Conservation (phyloP, 2,329 filamentous ascomycete genomes). For the Fusarium sp. region DNA sequence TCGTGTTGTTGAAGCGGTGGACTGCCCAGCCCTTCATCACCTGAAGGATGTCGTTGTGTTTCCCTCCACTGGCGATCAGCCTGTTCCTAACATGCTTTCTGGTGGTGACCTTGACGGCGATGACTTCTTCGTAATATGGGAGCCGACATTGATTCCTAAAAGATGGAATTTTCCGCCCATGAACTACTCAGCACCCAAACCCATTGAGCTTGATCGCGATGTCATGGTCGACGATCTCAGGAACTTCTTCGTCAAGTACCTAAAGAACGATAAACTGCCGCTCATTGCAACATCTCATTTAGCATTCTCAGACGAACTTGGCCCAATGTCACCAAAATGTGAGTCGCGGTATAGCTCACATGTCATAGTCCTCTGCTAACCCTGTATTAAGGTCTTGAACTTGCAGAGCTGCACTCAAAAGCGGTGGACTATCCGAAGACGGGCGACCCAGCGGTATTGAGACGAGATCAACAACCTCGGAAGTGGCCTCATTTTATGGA, state of each 20-base stretch:
- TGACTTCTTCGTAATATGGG: slow-evolving; percentile 96
- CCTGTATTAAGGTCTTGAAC: slow-evolving; percentile 62
- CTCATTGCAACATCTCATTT: slow-evolving; percentile 85
- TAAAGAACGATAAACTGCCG: slow-evolving; percentile 87
- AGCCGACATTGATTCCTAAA: slow-evolving; percentile 74
- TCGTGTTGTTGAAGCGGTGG: slow-evolving; percentile 84
- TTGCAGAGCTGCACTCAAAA: slow-evolving; percentile 85
- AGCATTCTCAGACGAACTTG: slow-evolving; percentile 75
- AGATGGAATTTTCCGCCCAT: slow-evolving; percentile 80
- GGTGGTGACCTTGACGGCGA: slow-evolving; percentile 96
- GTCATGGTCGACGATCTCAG: slow-evolving; percentile 79
- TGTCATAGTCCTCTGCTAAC: neutral
- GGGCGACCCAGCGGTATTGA: slow-evolving; percentile 78
- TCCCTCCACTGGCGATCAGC: slow-evolving; percentile 81
- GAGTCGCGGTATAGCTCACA: slow-evolving; percentile 43
- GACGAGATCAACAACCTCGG: slow-evolving; percentile 65
- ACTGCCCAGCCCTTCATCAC: slow-evolving; percentile 77
- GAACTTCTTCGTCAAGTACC: slow-evolving; percentile 88
- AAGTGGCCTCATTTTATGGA: slow-evolving; percentile 91
- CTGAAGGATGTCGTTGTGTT: slow-evolving; percentile 89
- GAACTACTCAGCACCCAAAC: slow-evolving; percentile 72
- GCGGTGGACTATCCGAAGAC: slow-evolving; percentile 97
- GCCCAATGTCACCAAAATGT: slow-evolving; percentile 76
- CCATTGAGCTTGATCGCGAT: slow-evolving; percentile 64
- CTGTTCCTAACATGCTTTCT: slow-evolving; percentile 92